Evolutionary conservation across 305 asterid species (phyloP).

Genomic region (Solanum aculeatissimum): DNA sequence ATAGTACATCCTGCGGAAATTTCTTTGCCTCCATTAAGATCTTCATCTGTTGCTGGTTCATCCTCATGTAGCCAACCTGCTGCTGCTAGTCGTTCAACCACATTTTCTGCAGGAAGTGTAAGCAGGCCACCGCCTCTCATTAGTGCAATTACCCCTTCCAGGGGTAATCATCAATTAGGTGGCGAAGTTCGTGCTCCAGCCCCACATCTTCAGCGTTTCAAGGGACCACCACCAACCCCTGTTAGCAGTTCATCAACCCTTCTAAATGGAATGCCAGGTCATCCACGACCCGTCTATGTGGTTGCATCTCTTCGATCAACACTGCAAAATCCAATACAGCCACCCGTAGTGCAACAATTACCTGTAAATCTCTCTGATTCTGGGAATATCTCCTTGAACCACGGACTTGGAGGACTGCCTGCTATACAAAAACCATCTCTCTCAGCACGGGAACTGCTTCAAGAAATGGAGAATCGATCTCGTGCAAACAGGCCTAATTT

Average conservation of each 20-base stretch:
- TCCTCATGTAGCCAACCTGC: background rate
- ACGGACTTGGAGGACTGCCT: background rate
- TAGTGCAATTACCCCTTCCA: background rate
- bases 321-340: conserved; percentile 3
- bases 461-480: conserved; percentile 21
- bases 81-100: background rate
- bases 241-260: background rate
- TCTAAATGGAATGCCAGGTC: conserved; percentile 9
- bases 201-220: conserved; percentile 16
- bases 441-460: conserved; percentile 24
- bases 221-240: background rate
- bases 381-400: conserved; percentile 8
- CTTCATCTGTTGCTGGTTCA: background rate
- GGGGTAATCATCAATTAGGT: background rate
- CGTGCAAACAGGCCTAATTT: conserved; percentile 4
- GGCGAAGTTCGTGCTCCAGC: conserved; percentile 6
- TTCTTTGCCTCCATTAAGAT: background rate
- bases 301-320: conserved; percentile 4
- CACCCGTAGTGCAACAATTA: background rate
- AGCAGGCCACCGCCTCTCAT: background rate
- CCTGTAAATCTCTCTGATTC: conserved; percentile 4
- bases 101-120: background rate
- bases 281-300: background rate
- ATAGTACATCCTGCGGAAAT: background rate
- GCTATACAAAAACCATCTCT: background rate